Evolutionary conservation across 768 basidiomycete genomes (phyloP).

Genomic region (Hypsizygus marmoreus): DNA sequence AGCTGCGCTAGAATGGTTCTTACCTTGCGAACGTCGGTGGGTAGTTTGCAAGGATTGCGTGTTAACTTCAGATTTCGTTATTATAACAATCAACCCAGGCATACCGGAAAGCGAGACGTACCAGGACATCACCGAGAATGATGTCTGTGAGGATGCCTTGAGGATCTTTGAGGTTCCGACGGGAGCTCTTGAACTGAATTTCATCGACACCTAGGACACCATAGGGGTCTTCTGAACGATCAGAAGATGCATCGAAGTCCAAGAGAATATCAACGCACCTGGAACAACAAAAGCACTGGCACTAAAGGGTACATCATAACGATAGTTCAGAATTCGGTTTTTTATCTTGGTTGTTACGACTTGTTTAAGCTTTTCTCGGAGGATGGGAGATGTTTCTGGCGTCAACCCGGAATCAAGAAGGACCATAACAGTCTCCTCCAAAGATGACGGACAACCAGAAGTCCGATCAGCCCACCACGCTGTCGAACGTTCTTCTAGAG

Average conservation of each 20-base stretch:
- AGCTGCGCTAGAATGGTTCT: conserved; percentile 1
- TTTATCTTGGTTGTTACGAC: conserved; percentile 48
- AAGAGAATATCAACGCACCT: conserved; percentile 43
- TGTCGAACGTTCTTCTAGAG: conserved; percentile 41
- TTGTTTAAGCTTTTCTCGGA: conserved; percentile 55
- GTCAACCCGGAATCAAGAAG: conserved; percentile 62
- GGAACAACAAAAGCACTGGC: conserved; percentile 65
- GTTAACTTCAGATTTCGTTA: conserved; percentile 42
- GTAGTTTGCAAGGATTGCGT: conserved; percentile 70
- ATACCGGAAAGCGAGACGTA: conserved; percentile 16
- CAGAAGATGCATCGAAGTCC: background rate
- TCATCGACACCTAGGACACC: conserved; percentile 55
- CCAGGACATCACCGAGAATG: conserved; percentile 58
- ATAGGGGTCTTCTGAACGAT: conserved; percentile 44
- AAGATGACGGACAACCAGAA: conserved; percentile 59
- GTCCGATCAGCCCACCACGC: conserved; percentile 74
- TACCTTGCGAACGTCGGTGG: conserved; percentile 68
- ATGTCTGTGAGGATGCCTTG: conserved; percentile 52
- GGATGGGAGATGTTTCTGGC: conserved; percentile 47
- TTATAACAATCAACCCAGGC: background rate
- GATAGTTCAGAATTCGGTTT: conserved; percentile 41
- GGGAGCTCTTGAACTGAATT: conserved; percentile 57
- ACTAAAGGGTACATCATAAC: conserved; percentile 57
- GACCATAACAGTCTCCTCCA: conserved; percentile 64
- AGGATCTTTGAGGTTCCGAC: conserved; percentile 36